These are phyloP conservation scores for Cardamine resedifolia DNA, from an alignment of 345 rosid genomes.

Conservation along the genomic window DNA sequence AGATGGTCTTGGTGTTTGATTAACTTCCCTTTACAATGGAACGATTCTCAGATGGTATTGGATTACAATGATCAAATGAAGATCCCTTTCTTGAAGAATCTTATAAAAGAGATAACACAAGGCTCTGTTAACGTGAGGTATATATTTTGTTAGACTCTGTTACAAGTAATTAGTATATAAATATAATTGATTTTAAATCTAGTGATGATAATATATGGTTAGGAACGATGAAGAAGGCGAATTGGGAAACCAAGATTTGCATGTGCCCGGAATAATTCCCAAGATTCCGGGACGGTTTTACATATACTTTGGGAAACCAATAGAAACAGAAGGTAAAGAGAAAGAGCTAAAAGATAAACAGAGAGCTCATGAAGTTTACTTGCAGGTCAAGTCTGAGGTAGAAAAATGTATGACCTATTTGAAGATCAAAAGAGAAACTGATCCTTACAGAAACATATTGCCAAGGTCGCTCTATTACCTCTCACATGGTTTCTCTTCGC, in stretches of 20 bases:
- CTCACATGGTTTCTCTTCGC: constrained; percentile 43
- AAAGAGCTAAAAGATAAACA: constrained; percentile 48
- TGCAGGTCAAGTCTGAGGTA: constrained; percentile 57
- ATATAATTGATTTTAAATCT: constrained; percentile 7
- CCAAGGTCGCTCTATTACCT: constrained; percentile 46
- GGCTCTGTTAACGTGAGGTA: constrained; percentile 51
- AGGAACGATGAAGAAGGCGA: constrained; percentile 44
- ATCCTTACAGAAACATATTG: constrained; percentile 60
- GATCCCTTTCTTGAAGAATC: constrained; percentile 55
- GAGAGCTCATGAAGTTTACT: constrained; percentile 50
- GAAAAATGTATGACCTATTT: constrained; percentile 52
- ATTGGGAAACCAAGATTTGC: constrained; percentile 55
- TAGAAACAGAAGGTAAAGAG: constrained; percentile 62
- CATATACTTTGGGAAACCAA: constrained; percentile 66
- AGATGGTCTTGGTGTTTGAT: not conserved
- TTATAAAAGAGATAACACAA: constrained; percentile 42
- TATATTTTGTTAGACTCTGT: not conserved
- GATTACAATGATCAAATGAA: constrained; percentile 70
- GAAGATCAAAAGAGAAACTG: constrained; percentile 53
- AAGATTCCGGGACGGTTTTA: constrained; percentile 75
- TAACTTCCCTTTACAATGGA: not conserved
- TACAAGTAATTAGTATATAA: not conserved
- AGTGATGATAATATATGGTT: not conserved
- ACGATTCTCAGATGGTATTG: constrained; percentile 41
- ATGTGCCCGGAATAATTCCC: constrained; percentile 56